Evolutionary conservation across 1,284 basidiomycete species (phyloP).

Genomic region (Trichosporon sp.): DNA sequence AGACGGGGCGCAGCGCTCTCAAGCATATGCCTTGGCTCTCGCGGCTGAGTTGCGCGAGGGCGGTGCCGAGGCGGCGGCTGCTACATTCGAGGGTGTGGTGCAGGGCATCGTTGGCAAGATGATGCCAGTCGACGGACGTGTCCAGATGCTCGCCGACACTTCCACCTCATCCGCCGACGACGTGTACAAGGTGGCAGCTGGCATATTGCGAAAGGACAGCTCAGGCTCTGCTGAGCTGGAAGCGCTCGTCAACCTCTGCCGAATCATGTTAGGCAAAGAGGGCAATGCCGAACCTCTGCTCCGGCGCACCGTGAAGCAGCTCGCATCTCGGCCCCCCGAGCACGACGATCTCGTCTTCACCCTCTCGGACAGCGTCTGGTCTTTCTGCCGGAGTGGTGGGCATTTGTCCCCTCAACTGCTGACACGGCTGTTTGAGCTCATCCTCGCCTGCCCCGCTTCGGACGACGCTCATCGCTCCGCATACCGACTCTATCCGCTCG

Average conservation of each 20-base stretch:
- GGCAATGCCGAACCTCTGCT: not conserved
- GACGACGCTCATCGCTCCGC: conserved; percentile 20
- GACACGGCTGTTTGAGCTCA: conserved; percentile 12
- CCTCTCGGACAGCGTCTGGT: not conserved
- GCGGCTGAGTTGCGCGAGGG: conserved; percentile 12
- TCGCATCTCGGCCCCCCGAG: not conserved
- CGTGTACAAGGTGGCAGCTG: not conserved
- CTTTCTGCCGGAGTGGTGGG: not conserved
- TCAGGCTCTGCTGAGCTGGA: not conserved
- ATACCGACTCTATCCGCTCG: conserved; percentile 19
- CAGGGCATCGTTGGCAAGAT: not conserved
- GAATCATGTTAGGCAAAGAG: not conserved
- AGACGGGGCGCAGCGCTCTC: conserved; percentile 3
- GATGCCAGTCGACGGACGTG: not conserved
- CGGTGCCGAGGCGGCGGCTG: conserved; percentile 5
- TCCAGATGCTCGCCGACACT: not conserved
- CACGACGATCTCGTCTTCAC: not conserved
- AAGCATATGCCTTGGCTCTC: not conserved
- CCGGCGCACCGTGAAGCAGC: not conserved
- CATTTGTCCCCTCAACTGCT: conserved; percentile 1
- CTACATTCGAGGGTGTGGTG: not conserved
- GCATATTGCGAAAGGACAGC: not conserved
- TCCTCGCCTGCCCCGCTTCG: conserved; percentile 6
- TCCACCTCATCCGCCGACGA: not conserved
- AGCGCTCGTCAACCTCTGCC: not conserved